Base-by-base conservation (phyloP, 441 rosid genomes). In the Bruguiera hainesii region DNA sequence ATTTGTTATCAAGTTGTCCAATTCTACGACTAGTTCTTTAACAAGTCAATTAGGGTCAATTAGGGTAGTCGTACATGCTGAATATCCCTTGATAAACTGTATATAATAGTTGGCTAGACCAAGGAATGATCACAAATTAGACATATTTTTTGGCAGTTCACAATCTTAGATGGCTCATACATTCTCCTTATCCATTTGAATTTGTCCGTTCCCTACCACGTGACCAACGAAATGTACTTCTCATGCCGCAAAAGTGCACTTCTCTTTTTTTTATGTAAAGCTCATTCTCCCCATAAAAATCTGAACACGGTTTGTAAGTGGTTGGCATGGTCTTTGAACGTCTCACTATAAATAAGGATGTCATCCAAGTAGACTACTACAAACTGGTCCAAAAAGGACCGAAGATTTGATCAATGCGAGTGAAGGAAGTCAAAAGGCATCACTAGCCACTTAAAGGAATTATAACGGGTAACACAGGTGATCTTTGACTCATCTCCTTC, bases 11-110 rank as follows among this genome's bases (percentile, higher is more conserved):
- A 2, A 1, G 23, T 7, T 18, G 23, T 18, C 64, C 13, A 61
- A 0, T 61, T 29, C 10, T 4, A 61, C 3, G 4, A 5, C 18
- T 13, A 9, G 3, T 23, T 39, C 23, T 37, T 61, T 0, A 61
- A 11, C 29, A 37, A 19, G 7, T 61, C 0, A 0, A 4, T 61
- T 0, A 61, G 13, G 0, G 7, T 61, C 0, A 0, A 4, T 61
- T 0, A 61, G 13, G 0, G 6, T 8, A 6, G 51, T 7, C 0
- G 1, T 16, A 20, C 9, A 4, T 8, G 8, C 8, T 9, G 28
- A 61, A 7, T 61, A 61, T 7, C 64, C 30, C 19, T 61, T 20
- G 0, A 61, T 37, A 19, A 61, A 37, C 3, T 31, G 1, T 0
- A 11, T 19, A 21, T 21, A 23, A 0, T 61, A 61, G 7, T 39